Evolutionary conservation across 371 early-diverging fungal genomes (phyloP).

Genomic region (Saksenaea oblongispora): DNA sequence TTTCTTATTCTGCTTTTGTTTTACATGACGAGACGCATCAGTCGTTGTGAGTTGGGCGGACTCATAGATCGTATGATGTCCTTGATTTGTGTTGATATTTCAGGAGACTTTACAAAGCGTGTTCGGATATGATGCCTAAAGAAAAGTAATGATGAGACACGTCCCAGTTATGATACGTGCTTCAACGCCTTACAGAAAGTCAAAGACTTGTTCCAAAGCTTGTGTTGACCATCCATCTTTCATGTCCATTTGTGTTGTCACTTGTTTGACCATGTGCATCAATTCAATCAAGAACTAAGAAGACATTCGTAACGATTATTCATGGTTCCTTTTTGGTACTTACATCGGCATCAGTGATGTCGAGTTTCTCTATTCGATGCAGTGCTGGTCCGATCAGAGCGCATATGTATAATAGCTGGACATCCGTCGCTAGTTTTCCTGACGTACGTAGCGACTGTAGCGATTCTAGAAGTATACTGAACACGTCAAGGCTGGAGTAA

Average conservation of each 20-base stretch:
- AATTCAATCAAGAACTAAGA: constrained; percentile 48
- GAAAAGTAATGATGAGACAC: not conserved
- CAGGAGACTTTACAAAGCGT: constrained; percentile 46
- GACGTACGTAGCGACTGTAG: constrained; percentile 33
- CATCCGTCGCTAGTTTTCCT: constrained; percentile 62
- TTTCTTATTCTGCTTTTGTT: constrained; percentile 4
- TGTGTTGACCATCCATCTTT: constrained; percentile 53
- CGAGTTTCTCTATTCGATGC: constrained; percentile 68
- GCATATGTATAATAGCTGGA: constrained; percentile 74
- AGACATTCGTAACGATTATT: not conserved
- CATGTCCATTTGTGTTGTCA: constrained; percentile 48
- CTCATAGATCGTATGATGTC: constrained; percentile 52
- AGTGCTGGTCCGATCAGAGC: constrained; percentile 73
- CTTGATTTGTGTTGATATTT: constrained; percentile 37
- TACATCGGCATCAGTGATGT: constrained; percentile 50
- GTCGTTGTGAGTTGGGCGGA: constrained; percentile 42
- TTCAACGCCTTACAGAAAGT: constrained; percentile 46
- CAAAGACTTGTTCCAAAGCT: constrained; percentile 58
- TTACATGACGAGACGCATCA: constrained; percentile 38
- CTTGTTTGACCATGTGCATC: constrained; percentile 52
- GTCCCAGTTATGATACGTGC: not conserved
- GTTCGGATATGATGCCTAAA: constrained; percentile 45
- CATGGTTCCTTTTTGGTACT: constrained; percentile 2
- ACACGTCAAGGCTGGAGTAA: constrained; percentile 62
- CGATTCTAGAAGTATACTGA: constrained; percentile 44